A percentile compares a stretch with the other conserved stretches of the same genome.
phyloP scores from a whole-genome alignment of 2,329 filamentous ascomycete species.

The Phialophora tarda region DNA sequence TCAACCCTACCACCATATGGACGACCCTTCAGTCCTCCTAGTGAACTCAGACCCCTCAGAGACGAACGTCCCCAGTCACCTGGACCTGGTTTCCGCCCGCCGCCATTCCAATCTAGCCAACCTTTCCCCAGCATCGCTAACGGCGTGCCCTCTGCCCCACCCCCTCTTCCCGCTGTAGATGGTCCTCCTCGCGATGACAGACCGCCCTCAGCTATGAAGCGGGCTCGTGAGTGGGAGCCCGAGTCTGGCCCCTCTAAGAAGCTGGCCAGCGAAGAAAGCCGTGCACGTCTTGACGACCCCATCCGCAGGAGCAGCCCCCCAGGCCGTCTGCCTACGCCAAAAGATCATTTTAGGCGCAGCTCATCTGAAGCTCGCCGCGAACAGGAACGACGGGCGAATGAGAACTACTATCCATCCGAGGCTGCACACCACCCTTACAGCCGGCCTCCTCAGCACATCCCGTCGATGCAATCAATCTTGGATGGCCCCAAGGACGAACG shows the following conservation, averaged over 20 bases:
- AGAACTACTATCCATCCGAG: conserved; percentile 89
- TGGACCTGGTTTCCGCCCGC: conserved; percentile 81
- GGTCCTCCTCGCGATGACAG: conserved; percentile 73
- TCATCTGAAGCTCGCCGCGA: conserved; percentile 69
- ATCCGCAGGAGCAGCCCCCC: conserved; percentile 72
- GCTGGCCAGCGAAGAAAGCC: conserved; percentile 83
- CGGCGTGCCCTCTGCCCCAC: conserved; percentile 63
- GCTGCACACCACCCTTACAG: conserved; percentile 81
- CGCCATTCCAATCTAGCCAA: conserved; percentile 76
- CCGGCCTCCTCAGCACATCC: conserved; percentile 58
- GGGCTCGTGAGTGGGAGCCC: conserved; percentile 90
- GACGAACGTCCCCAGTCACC: conserved; percentile 92
- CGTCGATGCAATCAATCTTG: conserved; percentile 64
- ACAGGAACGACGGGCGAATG: conserved; percentile 69
- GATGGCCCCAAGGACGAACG: conserved; percentile 63
- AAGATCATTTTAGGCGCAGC: conserved; percentile 76
- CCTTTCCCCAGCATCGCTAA: conserved; percentile 70
- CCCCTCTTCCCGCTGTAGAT: conserved; percentile 62
- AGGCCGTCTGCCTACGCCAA: conserved; percentile 66
- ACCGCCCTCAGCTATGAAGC: conserved; percentile 81
- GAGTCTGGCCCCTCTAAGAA: conserved; percentile 75
- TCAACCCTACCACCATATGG: conserved; percentile 75
- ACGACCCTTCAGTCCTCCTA: conserved; percentile 75
- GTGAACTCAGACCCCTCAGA: conserved; percentile 79
- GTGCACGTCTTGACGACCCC: conserved; percentile 83